Base-by-base conservation (phyloP, 164 flowering plant genomes). In the Nelumbo lutea region DNA sequence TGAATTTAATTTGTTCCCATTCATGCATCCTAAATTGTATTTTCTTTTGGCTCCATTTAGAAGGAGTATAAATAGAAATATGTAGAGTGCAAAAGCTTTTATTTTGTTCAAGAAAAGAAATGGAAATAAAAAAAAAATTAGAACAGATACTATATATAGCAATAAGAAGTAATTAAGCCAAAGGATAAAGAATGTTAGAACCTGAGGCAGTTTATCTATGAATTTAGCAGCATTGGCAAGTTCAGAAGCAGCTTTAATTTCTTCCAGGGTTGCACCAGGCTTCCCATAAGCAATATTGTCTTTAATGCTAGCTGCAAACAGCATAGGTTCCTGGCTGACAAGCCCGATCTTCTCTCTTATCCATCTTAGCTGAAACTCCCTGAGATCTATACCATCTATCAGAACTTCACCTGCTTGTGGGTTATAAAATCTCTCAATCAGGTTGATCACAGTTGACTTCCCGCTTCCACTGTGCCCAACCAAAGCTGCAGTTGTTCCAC, bases 221-320 rank as follows among this genome's bases (percentile, higher is more conserved):
- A 78, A 78, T 55, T 65, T 78, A 8, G 80, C 75, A 63, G 75
- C 80, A 64, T 78, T 74, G 53, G 80, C 77, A 68, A 78, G 80
- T 52, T 71, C 77, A 67, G 70, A 48, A 2, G 77, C 77, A 62
- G 72, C 44, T 64, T 48, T 67, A 47, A 78, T 73, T 56, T 77
- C 75, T 59, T 77, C 74, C 39, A 15, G n/a, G 41, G 72, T 73
- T 39, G 80, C 80, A 60, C 44, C 59, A 7, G 74, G 75, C 40
- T 68, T 78, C 43, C 80, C 80, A 71, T 78, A 78, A 4, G 69
- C 70, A 52, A 74, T 74, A 14, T 78, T 74, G 5, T 74, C 77
- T 48, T 43, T 78, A 13, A 78, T 74, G 70, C 72, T 75, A 38
- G 68, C 64, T 42, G 78, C 58, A 70, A 78, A 78, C 50, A 78